Base-by-base conservation (phyloP, 768 basidiomycete species). In the Trametes cingulata region DNA sequence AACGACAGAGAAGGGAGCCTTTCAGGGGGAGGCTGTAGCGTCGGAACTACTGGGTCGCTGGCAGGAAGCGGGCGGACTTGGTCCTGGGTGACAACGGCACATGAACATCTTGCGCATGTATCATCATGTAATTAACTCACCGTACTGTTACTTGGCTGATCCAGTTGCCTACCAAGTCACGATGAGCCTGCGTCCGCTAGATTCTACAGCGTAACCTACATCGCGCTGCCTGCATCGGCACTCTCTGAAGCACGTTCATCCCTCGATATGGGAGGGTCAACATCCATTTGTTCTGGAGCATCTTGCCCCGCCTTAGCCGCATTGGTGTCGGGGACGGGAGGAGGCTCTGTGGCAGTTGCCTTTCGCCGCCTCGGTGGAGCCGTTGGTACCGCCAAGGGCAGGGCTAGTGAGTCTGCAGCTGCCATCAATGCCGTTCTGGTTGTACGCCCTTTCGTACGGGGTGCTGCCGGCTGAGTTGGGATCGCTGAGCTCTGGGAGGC, bases 361-460 rank as follows among this genome's bases (percentile, higher is more conserved):
- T 17, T 45, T 12, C 17, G 7, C 2, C 15, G 29, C 6, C 15
- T 15, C 6, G 42, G 20, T 1, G 33, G 8, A 1, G 39, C 27
- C 3, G 27, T 20, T 12, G 33, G 33, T 15, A 15, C 51, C 1
- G 52, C 19, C 9, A 35, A 41, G 10, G 48, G 9, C 22, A 56
- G 19, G 9, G 56, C 47, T 8, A 49, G 37, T 17, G 39, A 33
- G 25, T 49, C 60, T 8, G 47, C 60, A 37, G 60, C 60, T 13
- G 60, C 60, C 14, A 33, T 17, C 13, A 20, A 22, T 1, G 60
- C 27, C 14, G 60, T 61, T 29, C 52, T 41, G 2, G 60, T 61
- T 35, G 52, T 61, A 20, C 60, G 20, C 1, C 33, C 43, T 7
- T 47, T 55, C 7, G 45, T n/a, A 33, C 53, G 52, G 20, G 8